Evolutionary conservation across 495 filamentous ascomycete species (phyloP).

Genomic region (Thozetella sp.): DNA sequence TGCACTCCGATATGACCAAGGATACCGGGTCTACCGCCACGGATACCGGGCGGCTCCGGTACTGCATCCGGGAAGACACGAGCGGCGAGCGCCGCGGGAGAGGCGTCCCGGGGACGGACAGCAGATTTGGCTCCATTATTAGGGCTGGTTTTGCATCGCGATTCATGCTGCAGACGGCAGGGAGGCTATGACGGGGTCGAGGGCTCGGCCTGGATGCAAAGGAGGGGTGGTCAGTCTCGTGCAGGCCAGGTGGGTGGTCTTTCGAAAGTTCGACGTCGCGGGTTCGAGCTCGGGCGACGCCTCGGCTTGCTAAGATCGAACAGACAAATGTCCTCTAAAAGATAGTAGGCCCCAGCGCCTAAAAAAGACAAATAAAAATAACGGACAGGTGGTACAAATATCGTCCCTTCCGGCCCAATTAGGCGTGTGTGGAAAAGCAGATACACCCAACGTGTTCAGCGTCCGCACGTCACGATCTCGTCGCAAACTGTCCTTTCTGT

Average conservation of each 20-base stretch:
- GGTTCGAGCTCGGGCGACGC: not conserved
- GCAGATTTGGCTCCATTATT: constrained; percentile 34
- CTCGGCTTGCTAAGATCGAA: not conserved
- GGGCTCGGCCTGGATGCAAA: not conserved
- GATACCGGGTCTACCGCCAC: constrained; percentile 95
- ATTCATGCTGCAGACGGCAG: constrained; percentile 34
- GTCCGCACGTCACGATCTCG: not conserved
- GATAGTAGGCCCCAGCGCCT: not conserved
- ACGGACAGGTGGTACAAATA: not conserved
- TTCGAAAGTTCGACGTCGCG: not conserved
- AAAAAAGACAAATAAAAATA: not conserved
- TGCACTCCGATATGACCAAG: constrained; percentile 97
- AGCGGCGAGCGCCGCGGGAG: constrained; percentile 15
- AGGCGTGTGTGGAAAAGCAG: not conserved
- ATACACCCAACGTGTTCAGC: not conserved
- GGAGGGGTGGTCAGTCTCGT: too few species aligned
- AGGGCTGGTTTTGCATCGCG: constrained; percentile 38
- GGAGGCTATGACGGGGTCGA: not conserved
- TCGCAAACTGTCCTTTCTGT: not conserved
- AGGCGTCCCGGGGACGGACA: constrained; percentile 17
- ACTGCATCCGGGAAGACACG: constrained; percentile 41
- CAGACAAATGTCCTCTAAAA: constrained; percentile 2
- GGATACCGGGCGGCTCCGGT: constrained; percentile 54
- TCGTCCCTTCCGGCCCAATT: not conserved
- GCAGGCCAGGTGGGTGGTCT: too few species aligned